These are phyloP conservation scores for Colletotrichum sp. DNA, from an alignment of 2,329 filamentous ascomycete genomes.

Conservation along the genomic window DNA sequence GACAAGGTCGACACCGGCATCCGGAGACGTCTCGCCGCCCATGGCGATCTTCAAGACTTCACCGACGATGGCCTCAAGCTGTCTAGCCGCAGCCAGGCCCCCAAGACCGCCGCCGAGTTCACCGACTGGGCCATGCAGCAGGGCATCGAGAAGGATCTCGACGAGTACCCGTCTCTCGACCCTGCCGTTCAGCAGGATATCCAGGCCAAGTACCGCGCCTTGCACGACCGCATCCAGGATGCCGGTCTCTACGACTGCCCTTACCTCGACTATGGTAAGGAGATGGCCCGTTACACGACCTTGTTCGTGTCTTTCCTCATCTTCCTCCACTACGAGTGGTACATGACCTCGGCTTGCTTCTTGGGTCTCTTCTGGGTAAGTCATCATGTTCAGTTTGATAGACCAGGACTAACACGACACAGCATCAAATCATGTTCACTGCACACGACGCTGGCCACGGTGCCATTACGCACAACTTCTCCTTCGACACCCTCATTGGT, in stretches of 20 bases:
- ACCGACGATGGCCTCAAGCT: neutral
- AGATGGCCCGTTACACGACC: constrained; percentile 56
- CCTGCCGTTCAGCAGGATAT: constrained; percentile 59
- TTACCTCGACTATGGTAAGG: constrained; percentile 63
- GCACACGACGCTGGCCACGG: constrained; percentile 70
- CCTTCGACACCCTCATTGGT: constrained; percentile 63
- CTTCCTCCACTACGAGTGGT: constrained; percentile 56
- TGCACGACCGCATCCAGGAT: constrained; percentile 60
- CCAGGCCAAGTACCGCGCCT: constrained; percentile 55
- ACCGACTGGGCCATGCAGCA: constrained; percentile 40
- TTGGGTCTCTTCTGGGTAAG: constrained; percentile 67
- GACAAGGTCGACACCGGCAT: constrained; percentile 2
- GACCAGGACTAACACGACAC: constrained; percentile 22
- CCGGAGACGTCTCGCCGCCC: constrained; percentile 9
- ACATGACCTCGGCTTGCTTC: constrained; percentile 60
- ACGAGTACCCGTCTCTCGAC: constrained; percentile 59
- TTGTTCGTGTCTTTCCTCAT: constrained; percentile 56
- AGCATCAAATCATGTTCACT: constrained; percentile 74
- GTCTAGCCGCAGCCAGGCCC: constrained; percentile 3
- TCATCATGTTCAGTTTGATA: neutral
- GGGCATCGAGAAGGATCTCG: constrained; percentile 38
- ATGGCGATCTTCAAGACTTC: neutral
- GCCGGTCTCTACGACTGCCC: constrained; percentile 64
- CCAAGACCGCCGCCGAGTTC: constrained; percentile 31
- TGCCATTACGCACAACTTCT: constrained; percentile 66